These are phyloP conservation scores for Candida koratica DNA, from an alignment of 805 yeast species.

Conservation along the genomic window DNA sequence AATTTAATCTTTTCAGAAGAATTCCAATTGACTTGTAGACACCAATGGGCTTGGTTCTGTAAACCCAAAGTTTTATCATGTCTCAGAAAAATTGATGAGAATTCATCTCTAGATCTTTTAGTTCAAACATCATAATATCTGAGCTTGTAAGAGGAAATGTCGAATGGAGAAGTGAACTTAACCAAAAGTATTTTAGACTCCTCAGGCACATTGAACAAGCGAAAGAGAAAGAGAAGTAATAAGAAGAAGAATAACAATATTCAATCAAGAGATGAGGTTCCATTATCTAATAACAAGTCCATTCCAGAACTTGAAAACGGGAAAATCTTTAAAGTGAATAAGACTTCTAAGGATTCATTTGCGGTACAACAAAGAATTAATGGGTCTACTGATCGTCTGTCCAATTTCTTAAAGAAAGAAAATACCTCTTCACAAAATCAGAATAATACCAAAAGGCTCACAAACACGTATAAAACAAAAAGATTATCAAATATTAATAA, in stretches of 20 bases:
- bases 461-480: constrained; percentile 1
- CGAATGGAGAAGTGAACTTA: constrained; percentile 9
- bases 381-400: background rate
- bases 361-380: too few relatives aligned
- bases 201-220: constrained; percentile 5
- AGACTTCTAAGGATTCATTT: too few relatives aligned
- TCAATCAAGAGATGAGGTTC: constrained; percentile 5
- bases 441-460: background rate
- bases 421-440: background rate
- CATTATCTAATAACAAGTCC: too few relatives aligned
- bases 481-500: constrained; percentile 25
- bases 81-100: constrained; percentile 2
- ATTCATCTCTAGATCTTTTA: constrained; percentile 1
- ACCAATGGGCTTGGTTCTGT: background rate
- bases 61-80: constrained; percentile 4
- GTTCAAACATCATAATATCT: background rate
- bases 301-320: too few relatives aligned
- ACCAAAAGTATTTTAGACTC: constrained; percentile 14
- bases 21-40: background rate
- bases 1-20: constrained; percentile 1
- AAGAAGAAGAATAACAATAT: constrained; percentile 14
- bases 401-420: background rate
- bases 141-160: background rate
- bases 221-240: constrained; percentile 29
- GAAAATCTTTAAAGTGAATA: too few relatives aligned